These are phyloP conservation scores for Coprinellus micaceus DNA, from an alignment of 768 basidiomycete species.

Conservation along the genomic window DNA sequence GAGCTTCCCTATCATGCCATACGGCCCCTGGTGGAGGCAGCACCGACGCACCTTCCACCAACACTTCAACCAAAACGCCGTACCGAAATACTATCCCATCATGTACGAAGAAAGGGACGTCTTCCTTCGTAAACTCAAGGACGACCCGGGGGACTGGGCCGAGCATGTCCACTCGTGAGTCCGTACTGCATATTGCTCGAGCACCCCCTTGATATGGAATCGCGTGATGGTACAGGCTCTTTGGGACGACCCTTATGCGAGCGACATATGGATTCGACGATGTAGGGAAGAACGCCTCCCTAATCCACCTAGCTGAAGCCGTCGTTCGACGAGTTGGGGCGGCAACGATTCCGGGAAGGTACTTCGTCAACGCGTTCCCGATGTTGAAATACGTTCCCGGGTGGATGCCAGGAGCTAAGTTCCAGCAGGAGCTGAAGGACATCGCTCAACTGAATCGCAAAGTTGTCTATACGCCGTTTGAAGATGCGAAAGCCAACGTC, in stretches of 20 bases:
- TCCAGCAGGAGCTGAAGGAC: conserved; percentile 15
- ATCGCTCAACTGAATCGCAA: conserved; percentile 14
- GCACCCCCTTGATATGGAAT: not conserved
- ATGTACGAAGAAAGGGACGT: not conserved
- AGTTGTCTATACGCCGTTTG: conserved; percentile 12
- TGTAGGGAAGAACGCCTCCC: conserved; percentile 30
- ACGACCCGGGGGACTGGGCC: conserved; percentile 19
- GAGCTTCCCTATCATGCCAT: conserved; percentile 14
- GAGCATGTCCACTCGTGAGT: conserved; percentile 20
- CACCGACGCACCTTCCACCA: conserved; percentile 24
- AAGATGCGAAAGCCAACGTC: conserved; percentile 12
- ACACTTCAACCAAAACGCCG: conserved; percentile 20
- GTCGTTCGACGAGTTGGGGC: conserved; percentile 22
- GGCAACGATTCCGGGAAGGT: conserved; percentile 23
- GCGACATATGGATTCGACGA: conserved; percentile 31
- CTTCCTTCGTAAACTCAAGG: conserved; percentile 19
- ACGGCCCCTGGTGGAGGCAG: conserved; percentile 20
- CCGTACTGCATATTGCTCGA: no score
- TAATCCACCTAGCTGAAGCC: conserved; percentile 30
- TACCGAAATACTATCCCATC: conserved; percentile 13
- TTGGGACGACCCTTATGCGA: conserved; percentile 19
- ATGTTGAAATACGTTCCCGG: conserved; percentile 33
- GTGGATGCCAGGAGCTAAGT: conserved; percentile 39
- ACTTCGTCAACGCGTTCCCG: conserved; percentile 21
- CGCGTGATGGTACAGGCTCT: not conserved